A percentile compares a stretch with the other conserved stretches of the same genome.
Evolutionary conservation across 345 rosid species (phyloP).

Genomic region (Eucalyptus fibrosa): DNA sequence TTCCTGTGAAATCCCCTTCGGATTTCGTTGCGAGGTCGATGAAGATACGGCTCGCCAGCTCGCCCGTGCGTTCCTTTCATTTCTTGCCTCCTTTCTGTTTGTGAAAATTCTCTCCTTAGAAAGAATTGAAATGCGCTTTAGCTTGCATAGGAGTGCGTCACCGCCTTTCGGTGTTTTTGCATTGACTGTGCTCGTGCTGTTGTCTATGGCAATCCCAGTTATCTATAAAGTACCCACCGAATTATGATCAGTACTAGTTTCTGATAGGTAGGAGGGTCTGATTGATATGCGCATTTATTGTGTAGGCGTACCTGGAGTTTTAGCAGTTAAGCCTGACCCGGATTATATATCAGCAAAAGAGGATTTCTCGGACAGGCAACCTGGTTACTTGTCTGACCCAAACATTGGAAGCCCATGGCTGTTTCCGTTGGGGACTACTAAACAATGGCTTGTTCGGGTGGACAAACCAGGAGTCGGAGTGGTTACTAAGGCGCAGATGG

Average conservation of each 20-base stretch:
- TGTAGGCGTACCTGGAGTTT: constrained; percentile 64
- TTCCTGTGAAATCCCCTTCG: constrained; percentile 43
- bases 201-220: background rate
- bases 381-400: background rate
- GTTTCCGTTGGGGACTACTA: constrained; percentile 50
- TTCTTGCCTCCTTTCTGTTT: background rate
- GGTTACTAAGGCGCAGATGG: constrained; percentile 92
- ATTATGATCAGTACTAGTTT: background rate
- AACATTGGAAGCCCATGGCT: constrained; percentile 16
- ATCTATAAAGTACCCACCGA: background rate
- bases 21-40: constrained; percentile 68
- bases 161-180: background rate
- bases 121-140: background rate
- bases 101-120: background rate
- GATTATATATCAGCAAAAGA: constrained; percentile 32
- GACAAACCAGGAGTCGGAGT: constrained; percentile 66
- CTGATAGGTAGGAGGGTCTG: background rate
- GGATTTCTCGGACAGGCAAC: constrained; percentile 12
- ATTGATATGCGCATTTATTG: background rate
- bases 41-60: constrained; percentile 53
- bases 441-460: constrained; percentile 65
- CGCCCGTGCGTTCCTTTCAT: constrained; percentile 20
- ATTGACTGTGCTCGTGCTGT: background rate
- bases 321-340: constrained; percentile 52
- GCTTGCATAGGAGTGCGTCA: background rate